These are phyloP conservation scores for Suaeda aralocaspica DNA, from an alignment of 148 eudicot species.

Conservation along the genomic window DNA sequence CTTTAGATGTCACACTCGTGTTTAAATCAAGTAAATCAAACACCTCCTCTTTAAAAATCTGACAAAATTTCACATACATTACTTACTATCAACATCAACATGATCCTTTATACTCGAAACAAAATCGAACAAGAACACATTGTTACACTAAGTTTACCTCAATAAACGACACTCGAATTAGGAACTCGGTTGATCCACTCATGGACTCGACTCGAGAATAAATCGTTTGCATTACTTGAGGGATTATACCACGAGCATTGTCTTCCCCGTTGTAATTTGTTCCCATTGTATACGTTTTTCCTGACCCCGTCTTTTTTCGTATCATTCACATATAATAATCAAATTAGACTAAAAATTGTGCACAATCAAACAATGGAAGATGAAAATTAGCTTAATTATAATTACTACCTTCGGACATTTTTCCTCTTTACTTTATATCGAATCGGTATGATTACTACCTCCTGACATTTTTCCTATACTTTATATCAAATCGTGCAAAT, in stretches of 20 bases:
- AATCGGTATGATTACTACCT: too few species aligned
- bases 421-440: too few species aligned
- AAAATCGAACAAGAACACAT: background rate
- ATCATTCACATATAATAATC: too few species aligned
- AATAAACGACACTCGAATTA: conserved; percentile 83
- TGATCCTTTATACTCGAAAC: background rate
- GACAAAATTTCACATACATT: conserved; percentile 6
- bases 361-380: background rate
- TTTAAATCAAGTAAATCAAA: conserved; percentile 78
- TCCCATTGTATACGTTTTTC: conserved; percentile 98
- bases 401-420: too few species aligned
- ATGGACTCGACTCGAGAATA: conserved; percentile 54
- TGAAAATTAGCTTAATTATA: background rate
- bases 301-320: conserved; percentile 96
- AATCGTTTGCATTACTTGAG: conserved; percentile 80
- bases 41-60: conserved; percentile 98
- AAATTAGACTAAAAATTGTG: background rate
- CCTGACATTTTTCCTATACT: too few species aligned
- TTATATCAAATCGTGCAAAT: too few species aligned
- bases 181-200: conserved; percentile 57
- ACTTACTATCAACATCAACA: background rate
- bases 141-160: conserved; percentile 45
- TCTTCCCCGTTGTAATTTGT: conserved; percentile 79
- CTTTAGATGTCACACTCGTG: conserved; percentile 34
- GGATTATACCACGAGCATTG: conserved; percentile 58